Conservation (phyloP, 805 yeast genomes). For the Metschnikowia henanensis region DNA sequence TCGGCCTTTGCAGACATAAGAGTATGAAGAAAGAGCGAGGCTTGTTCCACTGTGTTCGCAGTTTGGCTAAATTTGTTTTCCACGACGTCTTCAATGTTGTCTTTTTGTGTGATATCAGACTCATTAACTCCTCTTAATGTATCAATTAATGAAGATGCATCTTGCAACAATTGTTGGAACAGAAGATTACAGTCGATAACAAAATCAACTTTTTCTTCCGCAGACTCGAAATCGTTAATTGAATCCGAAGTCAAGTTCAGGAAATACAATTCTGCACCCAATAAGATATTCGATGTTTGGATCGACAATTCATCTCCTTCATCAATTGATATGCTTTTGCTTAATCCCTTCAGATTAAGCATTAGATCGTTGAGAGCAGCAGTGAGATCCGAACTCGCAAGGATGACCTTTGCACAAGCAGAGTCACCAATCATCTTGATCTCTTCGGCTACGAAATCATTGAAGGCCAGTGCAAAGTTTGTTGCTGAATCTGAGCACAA, state of each 20-base stretch:
- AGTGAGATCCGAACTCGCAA: constrained; percentile 62
- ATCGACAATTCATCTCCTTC: constrained; percentile 52
- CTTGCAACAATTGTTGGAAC: constrained; percentile 70
- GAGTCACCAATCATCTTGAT: constrained; percentile 45
- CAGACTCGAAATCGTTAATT: constrained; percentile 51
- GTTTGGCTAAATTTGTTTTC: constrained; percentile 73
- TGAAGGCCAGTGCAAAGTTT: constrained; percentile 77
- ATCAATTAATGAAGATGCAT: constrained; percentile 55
- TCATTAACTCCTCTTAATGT: constrained; percentile 38
- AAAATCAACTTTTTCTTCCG: constrained; percentile 66
- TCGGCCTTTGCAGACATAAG: constrained; percentile 55
- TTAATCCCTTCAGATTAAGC: constrained; percentile 68
- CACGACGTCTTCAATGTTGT: constrained; percentile 68
- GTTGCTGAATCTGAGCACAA: constrained; percentile 69
- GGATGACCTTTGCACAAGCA: constrained; percentile 63
- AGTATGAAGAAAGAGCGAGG: constrained; percentile 56
- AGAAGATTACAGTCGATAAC: constrained; percentile 75
- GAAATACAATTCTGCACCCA: constrained; percentile 61
- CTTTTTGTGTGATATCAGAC: constrained; percentile 30
- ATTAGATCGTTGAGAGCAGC: constrained; percentile 61
- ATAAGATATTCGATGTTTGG: constrained; percentile 56
- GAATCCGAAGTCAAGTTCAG: constrained; percentile 54
- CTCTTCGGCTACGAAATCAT: constrained; percentile 75
- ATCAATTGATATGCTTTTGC: constrained; percentile 51
- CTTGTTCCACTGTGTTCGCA: constrained; percentile 65